Percentiles rank a stretch among this genome's conserved stretches.
These are phyloP conservation scores for Phytomonas sp. DNA, from an alignment of 208 protist genomes.

Conservation along the genomic window DNA sequence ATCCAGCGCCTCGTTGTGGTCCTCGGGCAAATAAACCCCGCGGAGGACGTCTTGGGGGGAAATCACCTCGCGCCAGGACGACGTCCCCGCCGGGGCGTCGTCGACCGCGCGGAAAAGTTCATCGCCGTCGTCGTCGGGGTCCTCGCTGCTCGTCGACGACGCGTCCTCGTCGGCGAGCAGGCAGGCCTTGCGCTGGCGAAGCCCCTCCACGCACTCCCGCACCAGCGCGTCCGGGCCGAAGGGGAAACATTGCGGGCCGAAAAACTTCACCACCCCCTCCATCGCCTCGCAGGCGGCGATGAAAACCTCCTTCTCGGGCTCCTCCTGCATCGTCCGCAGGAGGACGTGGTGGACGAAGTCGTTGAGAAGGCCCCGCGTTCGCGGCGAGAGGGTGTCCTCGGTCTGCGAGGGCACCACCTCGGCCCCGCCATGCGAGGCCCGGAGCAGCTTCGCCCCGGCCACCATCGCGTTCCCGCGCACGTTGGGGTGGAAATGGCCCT, in stretches of 20 bases:
- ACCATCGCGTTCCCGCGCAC: slow-evolving; percentile 60
- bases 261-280: slow-evolving; percentile 48
- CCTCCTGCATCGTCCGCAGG: slow-evolving; percentile 35
- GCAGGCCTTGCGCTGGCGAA: slow-evolving; percentile 49
- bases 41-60: slow-evolving; percentile 9
- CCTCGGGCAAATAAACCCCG: slow-evolving; percentile 32
- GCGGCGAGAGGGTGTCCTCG: slow-evolving; percentile 40
- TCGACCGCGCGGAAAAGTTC: slow-evolving; percentile 16
- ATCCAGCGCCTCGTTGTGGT: slow-evolving; percentile 69
- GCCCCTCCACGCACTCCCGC: slow-evolving; percentile 27
- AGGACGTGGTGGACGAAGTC: slow-evolving; percentile 38
- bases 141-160: slow-evolving; percentile 26
- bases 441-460: slow-evolving; percentile 50
- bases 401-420: slow-evolving; percentile 10
- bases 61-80: slow-evolving; percentile 14
- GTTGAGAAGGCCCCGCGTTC: slow-evolving; percentile 42
- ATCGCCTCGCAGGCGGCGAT: slow-evolving; percentile 65
- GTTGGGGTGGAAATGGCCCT: slow-evolving; percentile 52
- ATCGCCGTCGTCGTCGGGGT: slow-evolving; percentile 19
- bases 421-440: slow-evolving; percentile 32
- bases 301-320: slow-evolving; percentile 68
- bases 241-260: slow-evolving; percentile 49
- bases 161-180: slow-evolving; percentile 31
- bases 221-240: slow-evolving; percentile 39
- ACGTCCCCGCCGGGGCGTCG: slow-evolving; percentile 18